phyloP scores from a whole-genome alignment of 2,329 filamentous ascomycete species.

The Penicillium aurantiogriseum region DNA sequence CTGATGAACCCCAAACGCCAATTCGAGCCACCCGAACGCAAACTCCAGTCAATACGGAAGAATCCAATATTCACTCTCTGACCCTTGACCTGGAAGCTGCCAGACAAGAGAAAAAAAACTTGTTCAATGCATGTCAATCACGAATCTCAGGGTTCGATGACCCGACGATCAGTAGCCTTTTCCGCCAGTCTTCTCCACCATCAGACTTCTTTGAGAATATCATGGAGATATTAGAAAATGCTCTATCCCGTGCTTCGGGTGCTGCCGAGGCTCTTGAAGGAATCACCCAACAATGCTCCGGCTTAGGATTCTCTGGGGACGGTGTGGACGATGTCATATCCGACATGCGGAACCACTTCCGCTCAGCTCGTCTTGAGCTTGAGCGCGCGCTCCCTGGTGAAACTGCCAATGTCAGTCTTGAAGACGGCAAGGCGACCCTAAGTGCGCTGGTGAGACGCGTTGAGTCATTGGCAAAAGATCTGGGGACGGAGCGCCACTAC shows the following conservation, averaged over 20 bases:
- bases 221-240: constrained; percentile 36
- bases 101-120: constrained; percentile 38
- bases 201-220: constrained; percentile 41
- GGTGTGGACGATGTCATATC: constrained; percentile 34
- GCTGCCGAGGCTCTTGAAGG: constrained; percentile 38
- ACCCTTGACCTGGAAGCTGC: constrained; percentile 40
- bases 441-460: constrained; percentile 42
- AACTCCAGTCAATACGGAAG: constrained; percentile 11
- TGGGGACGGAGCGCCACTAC: constrained; percentile 34
- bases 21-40: neutral
- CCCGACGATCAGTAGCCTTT: constrained; percentile 18
- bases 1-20: constrained; percentile 2
- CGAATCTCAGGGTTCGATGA: constrained; percentile 27
- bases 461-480: constrained; percentile 33
- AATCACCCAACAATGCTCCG: constrained; percentile 37
- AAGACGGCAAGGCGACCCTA: constrained; percentile 42
- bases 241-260: constrained; percentile 39
- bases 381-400: constrained; percentile 47
- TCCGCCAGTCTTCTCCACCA: constrained; percentile 37
- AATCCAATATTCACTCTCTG: constrained; percentile 31
- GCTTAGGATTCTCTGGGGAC: constrained; percentile 40
- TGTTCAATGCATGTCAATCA: constrained; percentile 43
- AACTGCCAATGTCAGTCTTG: constrained; percentile 37
- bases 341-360: constrained; percentile 42
- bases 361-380: constrained; percentile 44